Percentiles rank a stretch among this genome's conserved stretches.
phyloP scores from a whole-genome alignment of 192 early-diverging fungal species.

The Paraglomus occultum region DNA sequence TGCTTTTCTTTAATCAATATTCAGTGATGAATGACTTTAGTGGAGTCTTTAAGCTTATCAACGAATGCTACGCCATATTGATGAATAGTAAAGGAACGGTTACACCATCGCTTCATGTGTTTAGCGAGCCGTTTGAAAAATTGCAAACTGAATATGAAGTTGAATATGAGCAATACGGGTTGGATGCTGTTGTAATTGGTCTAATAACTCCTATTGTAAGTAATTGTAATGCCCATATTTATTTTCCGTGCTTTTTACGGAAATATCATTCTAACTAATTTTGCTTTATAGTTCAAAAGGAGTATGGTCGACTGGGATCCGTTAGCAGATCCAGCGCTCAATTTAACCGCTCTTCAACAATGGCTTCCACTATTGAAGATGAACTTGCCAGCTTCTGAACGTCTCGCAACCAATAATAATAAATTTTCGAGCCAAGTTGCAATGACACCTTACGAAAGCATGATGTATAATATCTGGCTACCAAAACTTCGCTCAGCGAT shows the following conservation, averaged over 20 bases:
- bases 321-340: conserved; percentile 54
- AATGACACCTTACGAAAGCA: conserved; percentile 77
- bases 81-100: conserved; percentile 32
- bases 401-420: too few species aligned
- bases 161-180: conserved; percentile 53
- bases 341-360: conserved; percentile 47
- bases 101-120: conserved; percentile 31
- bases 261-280: background rate
- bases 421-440: conserved; percentile 4
- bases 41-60: conserved; percentile 45
- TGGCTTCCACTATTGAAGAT: conserved; percentile 60
- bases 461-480: conserved; percentile 78
- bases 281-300: conserved; percentile 35
- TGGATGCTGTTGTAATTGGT: conserved; percentile 69
- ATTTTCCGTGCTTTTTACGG: background rate
- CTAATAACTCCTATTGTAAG: conserved; percentile 50
- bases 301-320: conserved; percentile 61
- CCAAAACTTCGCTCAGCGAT: conserved; percentile 72
- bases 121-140: conserved; percentile 52
- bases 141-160: conserved; percentile 55
- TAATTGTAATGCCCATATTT: background rate
- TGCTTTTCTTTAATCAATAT: background rate
- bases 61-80: conserved; percentile 41
- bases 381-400: conserved; percentile 3
- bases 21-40: conserved; percentile 42